A percentile compares a stretch with the other conserved stretches of the same genome.
These are phyloP conservation scores for Viridothelium virens DNA, from an alignment of 495 filamentous ascomycete genomes.

Conservation along the genomic window DNA sequence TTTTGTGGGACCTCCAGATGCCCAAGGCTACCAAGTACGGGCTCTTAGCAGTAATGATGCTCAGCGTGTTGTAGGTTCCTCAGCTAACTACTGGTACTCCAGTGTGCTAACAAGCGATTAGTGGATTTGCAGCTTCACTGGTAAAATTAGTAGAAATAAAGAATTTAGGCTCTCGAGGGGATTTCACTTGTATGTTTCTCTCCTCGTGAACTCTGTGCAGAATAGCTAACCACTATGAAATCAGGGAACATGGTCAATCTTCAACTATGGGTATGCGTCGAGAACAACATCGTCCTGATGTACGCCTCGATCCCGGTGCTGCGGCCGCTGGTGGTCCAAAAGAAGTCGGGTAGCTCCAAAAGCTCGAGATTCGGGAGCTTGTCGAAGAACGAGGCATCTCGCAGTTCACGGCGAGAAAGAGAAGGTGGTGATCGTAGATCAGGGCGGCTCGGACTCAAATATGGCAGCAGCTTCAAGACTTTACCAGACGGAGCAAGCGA, in stretches of 20 bases:
- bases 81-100: neutral
- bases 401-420: neutral
- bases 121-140: neutral
- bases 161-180: neutral
- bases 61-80: neutral
- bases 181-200: slow-evolving; percentile 1
- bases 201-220: neutral
- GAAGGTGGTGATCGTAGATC: neutral
- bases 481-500: neutral
- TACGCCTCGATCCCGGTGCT: neutral
- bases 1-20: slow-evolving; percentile 3
- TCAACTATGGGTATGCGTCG: neutral
- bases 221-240: neutral
- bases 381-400: neutral
- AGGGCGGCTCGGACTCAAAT: neutral
- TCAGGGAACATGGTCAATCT: slow-evolving; percentile 5
- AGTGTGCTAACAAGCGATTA: neutral
- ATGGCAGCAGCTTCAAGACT: neutral
- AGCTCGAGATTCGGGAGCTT: neutral
- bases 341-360: neutral
- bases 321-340: neutral
- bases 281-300: neutral
- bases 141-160: neutral
- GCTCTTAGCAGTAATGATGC: neutral
- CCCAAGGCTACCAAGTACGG: neutral